phyloP scores from a whole-genome alignment of 176 grass and related monocot genomes.

The Otatea glauca region DNA sequence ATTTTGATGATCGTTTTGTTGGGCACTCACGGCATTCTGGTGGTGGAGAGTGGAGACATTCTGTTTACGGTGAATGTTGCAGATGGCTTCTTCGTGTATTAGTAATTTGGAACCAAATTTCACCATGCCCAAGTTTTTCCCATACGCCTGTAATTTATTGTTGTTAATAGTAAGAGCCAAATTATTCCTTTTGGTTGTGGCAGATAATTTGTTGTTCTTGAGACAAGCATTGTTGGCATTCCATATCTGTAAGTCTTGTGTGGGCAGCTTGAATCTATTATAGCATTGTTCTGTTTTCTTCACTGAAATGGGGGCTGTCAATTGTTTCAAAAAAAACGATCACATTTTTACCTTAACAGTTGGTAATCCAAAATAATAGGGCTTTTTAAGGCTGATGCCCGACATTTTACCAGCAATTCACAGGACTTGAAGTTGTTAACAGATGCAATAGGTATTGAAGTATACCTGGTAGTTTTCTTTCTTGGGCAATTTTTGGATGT shows the following conservation, averaged over 20 bases:
- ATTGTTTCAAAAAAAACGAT: neutral
- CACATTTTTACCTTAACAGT: neutral
- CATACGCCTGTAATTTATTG: neutral
- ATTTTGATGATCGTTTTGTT: neutral
- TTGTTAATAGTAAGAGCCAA: neutral
- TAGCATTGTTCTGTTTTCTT: neutral
- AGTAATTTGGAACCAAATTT: neutral
- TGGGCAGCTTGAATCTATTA: neutral
- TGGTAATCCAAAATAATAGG: neutral
- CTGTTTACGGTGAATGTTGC: neutral
- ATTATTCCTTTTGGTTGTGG: neutral
- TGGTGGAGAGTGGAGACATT: neutral
- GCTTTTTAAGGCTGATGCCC: neutral
- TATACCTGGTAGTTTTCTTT: constrained; percentile 17
- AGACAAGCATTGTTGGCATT: neutral
- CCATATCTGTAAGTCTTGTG: neutral
- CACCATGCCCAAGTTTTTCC: neutral
- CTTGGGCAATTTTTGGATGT: constrained; percentile 19
- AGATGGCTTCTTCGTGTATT: neutral
- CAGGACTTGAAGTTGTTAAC: neutral
- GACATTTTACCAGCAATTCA: neutral
- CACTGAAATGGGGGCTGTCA: neutral
- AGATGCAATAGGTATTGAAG: constrained; percentile 16
- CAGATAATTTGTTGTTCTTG: neutral
- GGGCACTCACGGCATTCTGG: too few species aligned